Base-by-base conservation (phyloP, 495 filamentous ascomycete species). In the Tirmania nivea region DNA sequence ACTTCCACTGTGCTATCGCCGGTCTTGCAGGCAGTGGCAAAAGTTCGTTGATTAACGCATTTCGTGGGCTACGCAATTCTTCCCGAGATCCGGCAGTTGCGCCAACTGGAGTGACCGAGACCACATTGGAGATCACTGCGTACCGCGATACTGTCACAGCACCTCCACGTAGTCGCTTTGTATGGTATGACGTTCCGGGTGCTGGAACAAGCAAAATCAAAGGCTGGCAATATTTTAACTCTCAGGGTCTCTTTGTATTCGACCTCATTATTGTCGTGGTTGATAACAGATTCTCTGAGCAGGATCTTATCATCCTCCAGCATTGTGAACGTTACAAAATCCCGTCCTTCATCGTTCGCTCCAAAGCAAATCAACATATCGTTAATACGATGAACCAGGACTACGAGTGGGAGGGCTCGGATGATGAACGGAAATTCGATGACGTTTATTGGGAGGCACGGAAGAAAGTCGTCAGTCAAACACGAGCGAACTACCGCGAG, bases 161-260 rank as follows among this genome's bases (percentile, higher is more conserved):
- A 49, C 10, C n/a, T 42, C 17, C 16, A 16, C 35, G 16, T 50
- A 14, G 20, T 52, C n/a, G 59, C 59, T 3, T 31, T 20, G 17
- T 47, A n/a, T 61, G 57, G 59, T 61, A 59, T 17, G 59, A 61
- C 31, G 49, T 59, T 19, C 57, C 59, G 11, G 57, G 59, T 2
- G 57, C 59, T 20, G 60, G 60, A 10, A 60, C 60, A n/a, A 21
- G 25, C 19, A 34, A 52, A 6, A 54, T 61, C 12, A 36, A 31
- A 9, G 39, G 35, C 11, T 56, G 57, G 57, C 57, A 61, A 34
- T 61, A 61, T 53, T 61, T 61, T 52, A 61, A 59, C 20, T 36
- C 54, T 17, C 54, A 56, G 36, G 57, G 55, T 1, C 53, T 62
- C 17, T 60, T 54, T 31, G 37, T 60, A 11, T 60, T 62, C 47